These are phyloP conservation scores for Colletotrichum karsti DNA, from an alignment of 2,329 filamentous ascomycete genomes.

Conservation along the genomic window DNA sequence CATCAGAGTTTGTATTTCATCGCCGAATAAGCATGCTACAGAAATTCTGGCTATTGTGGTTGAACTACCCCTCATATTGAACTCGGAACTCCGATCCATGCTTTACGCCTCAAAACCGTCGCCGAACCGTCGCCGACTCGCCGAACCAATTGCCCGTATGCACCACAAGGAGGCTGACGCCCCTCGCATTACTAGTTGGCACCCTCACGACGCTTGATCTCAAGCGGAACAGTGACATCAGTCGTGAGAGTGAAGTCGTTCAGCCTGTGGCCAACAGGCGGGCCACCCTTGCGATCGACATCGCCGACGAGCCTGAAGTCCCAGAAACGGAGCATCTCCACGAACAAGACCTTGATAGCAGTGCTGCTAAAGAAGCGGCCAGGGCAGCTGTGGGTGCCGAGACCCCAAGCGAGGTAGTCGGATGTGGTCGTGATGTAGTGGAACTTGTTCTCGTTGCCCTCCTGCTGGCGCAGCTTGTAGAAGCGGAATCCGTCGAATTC, in stretches of 20 bases:
- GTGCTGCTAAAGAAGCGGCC: slow-evolving; percentile 39
- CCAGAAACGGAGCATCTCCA: slow-evolving; percentile 34
- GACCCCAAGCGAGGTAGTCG: slow-evolving; percentile 43
- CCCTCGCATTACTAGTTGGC: not conserved
- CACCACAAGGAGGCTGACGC: not conserved
- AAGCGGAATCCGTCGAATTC: slow-evolving; percentile 36
- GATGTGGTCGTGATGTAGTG: slow-evolving; percentile 39
- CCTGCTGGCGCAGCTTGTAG: slow-evolving; percentile 28
- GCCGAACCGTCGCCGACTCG: no score
- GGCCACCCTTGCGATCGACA: slow-evolving; percentile 13
- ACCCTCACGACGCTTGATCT: slow-evolving; percentile 8
- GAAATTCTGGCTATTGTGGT: no score
- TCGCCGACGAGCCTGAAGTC: slow-evolving; percentile 33
- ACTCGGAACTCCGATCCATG: no score
- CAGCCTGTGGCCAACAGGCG: slow-evolving; percentile 9
- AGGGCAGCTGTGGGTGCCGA: slow-evolving; percentile 43
- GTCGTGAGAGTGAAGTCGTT: slow-evolving; percentile 10
- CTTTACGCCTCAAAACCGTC: no score
- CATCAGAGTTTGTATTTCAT: no score
- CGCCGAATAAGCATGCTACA: no score
- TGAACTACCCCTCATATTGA: no score
- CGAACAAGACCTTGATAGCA: slow-evolving; percentile 43
- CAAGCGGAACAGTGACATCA: slow-evolving; percentile 1
- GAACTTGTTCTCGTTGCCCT: slow-evolving; percentile 30
- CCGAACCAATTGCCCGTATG: no score